A percentile compares a stretch with the other conserved stretches of the same genome.
Evolutionary conservation across 140 eudicot genomes (phyloP).

Genomic region (Oenanthe javanica): DNA sequence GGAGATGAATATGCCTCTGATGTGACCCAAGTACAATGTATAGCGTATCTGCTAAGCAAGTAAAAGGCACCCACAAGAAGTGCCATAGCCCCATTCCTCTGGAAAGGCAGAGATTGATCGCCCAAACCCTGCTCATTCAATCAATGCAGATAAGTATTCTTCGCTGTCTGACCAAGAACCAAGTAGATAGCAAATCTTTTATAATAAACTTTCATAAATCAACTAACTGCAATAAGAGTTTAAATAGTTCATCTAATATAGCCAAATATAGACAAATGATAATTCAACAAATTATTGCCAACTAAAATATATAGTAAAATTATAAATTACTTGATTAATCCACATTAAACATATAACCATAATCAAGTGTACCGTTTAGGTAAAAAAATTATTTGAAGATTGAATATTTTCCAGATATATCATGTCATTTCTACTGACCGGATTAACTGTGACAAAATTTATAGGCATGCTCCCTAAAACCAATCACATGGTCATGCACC

Average conservation of each 20-base stretch:
- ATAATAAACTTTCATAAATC: conserved; percentile 10
- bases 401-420: no score
- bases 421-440: no score
- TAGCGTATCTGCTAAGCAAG: conserved; percentile 78
- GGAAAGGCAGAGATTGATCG: conserved; percentile 69
- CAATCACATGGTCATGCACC: not conserved
- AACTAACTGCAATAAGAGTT: not conserved
- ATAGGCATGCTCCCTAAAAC: no score
- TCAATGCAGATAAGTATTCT: not conserved
- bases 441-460: no score
- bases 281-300: no score
- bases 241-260: not conserved
- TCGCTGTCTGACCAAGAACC: not conserved
- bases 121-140: conserved; percentile 51
- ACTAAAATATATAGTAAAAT: no score
- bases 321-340: not conserved
- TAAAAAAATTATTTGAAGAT: not conserved
- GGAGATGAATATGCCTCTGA: conserved; percentile 10
- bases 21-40: conserved; percentile 38
- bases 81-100: conserved; percentile 69
- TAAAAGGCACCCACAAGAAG: conserved; percentile 79
- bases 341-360: not conserved
- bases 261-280: not conserved
- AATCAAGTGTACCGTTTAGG: not conserved
- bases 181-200: not conserved